phyloP scores from a whole-genome alignment of 768 basidiomycete genomes.

The Lyophyllum shimeji region DNA sequence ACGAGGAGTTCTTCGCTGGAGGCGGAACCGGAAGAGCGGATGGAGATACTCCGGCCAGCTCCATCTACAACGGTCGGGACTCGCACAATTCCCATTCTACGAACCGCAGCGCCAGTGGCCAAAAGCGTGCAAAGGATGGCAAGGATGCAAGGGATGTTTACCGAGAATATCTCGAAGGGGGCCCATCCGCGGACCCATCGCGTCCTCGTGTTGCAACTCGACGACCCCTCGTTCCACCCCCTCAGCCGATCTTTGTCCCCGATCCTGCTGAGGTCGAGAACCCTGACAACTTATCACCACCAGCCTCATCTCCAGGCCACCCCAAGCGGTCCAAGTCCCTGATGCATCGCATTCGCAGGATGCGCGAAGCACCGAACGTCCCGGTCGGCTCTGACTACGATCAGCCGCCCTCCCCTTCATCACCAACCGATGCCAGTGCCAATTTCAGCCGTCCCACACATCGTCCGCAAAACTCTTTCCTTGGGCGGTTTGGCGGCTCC shows the following conservation, averaged over 20 bases:
- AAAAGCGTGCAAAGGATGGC: constrained; percentile 44
- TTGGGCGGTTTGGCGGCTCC: constrained; percentile 62
- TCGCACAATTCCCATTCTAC: constrained; percentile 27
- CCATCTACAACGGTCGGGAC: constrained; percentile 69
- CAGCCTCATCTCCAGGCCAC: constrained; percentile 40
- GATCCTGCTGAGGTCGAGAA: constrained; percentile 43
- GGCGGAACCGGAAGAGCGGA: constrained; percentile 52
- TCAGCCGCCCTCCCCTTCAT: constrained; percentile 38
- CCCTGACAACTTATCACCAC: constrained; percentile 34
- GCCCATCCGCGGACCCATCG: constrained; percentile 16
- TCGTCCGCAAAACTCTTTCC: constrained; percentile 70
- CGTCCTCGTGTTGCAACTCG: constrained; percentile 39
- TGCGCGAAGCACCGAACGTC: constrained; percentile 84
- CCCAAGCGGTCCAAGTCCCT: constrained; percentile 79
- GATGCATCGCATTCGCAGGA: constrained; percentile 86
- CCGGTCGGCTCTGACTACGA: constrained; percentile 56
- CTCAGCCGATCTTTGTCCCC: constrained; percentile 78
- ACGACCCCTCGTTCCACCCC: constrained; percentile 68
- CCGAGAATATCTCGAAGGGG: constrained; percentile 44
- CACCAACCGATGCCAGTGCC: constrained; percentile 29
- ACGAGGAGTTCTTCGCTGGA: constrained; percentile 86
- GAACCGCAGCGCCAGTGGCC: constrained; percentile 23
- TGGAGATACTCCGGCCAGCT: constrained; percentile 62
- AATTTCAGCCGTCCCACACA: constrained; percentile 58
- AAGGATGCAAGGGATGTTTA: constrained; percentile 51